Evolutionary conservation across 495 filamentous ascomycete species (phyloP).

Genomic region (Hypoxylon intermedium): DNA sequence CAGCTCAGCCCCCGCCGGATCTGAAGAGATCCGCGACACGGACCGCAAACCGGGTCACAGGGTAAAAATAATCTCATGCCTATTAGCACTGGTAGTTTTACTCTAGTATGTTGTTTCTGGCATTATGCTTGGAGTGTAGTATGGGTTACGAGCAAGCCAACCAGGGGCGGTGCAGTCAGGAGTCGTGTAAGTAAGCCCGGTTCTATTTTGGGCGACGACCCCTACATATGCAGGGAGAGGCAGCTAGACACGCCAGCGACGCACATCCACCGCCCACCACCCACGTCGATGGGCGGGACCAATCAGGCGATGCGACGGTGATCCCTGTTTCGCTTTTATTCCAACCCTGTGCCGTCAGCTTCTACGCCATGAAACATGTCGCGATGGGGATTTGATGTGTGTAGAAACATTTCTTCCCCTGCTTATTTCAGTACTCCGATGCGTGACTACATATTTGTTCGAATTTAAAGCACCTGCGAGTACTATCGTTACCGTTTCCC

Average conservation of each 20-base stretch:
- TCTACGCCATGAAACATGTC: slow-evolving; percentile 24
- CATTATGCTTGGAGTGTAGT: slow-evolving; percentile 1
- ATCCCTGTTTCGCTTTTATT: slow-evolving; percentile 33
- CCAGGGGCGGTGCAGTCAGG: slow-evolving; percentile 6
- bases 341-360: slow-evolving; percentile 9
- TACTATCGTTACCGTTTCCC: too few species aligned
- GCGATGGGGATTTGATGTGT: not conserved
- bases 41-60: slow-evolving; percentile 7
- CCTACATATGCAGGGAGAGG: slow-evolving; percentile 37
- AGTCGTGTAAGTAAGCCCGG: slow-evolving; percentile 10
- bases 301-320: not conserved
- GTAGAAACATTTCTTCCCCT: too few species aligned
- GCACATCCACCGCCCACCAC: slow-evolving; percentile 6
- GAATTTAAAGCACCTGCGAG: too few species aligned
- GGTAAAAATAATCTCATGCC: slow-evolving; percentile 23
- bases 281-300: slow-evolving; percentile 14
- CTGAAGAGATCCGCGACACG: slow-evolving; percentile 10
- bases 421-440: too few species aligned
- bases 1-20: slow-evolving; percentile 19
- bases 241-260: slow-evolving; percentile 28
- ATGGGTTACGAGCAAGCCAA: slow-evolving; percentile 23
- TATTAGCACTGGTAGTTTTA: too few species aligned
- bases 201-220: slow-evolving; percentile 38
- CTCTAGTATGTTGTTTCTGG: slow-evolving; percentile 9
- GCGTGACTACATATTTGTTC: too few species aligned